phyloP scores from a whole-genome alignment of 2,329 filamentous ascomycete genomes.

The Plectosphaerella sp. region DNA sequence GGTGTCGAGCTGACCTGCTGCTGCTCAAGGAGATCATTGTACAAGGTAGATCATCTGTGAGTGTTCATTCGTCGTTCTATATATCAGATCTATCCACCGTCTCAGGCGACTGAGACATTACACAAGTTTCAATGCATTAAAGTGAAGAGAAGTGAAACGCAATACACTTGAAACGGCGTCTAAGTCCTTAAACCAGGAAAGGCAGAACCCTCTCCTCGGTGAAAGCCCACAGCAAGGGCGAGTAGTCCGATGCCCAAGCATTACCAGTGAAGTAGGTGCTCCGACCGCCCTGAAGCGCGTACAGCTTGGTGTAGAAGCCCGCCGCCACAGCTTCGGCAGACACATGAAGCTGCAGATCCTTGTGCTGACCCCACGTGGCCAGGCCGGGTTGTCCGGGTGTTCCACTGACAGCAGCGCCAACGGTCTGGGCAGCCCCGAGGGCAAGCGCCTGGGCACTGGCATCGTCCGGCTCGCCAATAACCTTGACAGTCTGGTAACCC shows the following conservation, averaged over 20 bases:
- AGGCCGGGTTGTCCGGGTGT: background rate
- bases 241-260: constrained; percentile 8
- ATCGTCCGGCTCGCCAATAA: constrained; percentile 11
- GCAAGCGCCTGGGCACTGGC: constrained; percentile 4
- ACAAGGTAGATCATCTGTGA: too few species aligned
- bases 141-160: too few species aligned
- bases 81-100: too few species aligned
- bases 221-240: constrained; percentile 10
- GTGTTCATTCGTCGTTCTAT: too few species aligned
- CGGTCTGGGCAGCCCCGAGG: background rate
- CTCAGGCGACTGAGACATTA: too few species aligned
- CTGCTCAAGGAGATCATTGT: too few species aligned
- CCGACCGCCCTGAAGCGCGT: constrained; percentile 5
- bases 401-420: background rate
- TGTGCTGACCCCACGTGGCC: background rate
- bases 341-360: background rate
- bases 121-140: too few species aligned
- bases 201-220: constrained; percentile 9
- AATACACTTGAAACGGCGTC: too few species aligned
- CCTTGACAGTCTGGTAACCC: constrained; percentile 13
- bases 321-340: constrained; percentile 4
- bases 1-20: too few species aligned
- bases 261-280: background rate
- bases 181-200: too few species aligned
- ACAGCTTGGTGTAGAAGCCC: constrained; percentile 9